Conservation (phyloP, 768 basidiomycete genomes). For the Tricholoma flavovirens region DNA sequence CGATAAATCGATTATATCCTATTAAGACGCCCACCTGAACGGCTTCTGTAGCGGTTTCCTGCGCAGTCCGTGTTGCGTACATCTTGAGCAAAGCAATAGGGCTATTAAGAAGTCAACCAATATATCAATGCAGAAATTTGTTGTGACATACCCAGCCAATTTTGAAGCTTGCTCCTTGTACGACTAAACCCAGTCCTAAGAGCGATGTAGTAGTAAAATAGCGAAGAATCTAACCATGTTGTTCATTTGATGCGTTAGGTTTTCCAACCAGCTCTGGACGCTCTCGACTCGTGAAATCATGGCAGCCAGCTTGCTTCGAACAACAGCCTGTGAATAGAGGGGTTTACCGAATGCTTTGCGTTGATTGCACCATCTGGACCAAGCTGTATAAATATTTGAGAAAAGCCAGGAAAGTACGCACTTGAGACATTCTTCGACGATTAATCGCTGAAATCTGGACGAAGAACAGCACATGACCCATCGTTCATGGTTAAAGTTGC, state of each 20-base stretch:
- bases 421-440: conserved; percentile 53
- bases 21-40: conserved; percentile 44
- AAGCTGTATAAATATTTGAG: background rate
- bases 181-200: conserved; percentile 25
- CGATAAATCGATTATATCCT: background rate
- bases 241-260: conserved; percentile 80
- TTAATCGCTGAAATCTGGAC: conserved; percentile 58
- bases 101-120: conserved; percentile 23
- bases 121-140: background rate
- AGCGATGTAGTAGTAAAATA: background rate
- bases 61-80: conserved; percentile 54
- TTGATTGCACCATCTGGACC: conserved; percentile 71
- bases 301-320: conserved; percentile 79
- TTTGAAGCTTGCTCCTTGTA: conserved; percentile 73
- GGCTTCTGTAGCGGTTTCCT: conserved; percentile 63
- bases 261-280: conserved; percentile 78
- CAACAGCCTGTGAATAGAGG: conserved; percentile 77
- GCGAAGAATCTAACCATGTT: conserved; percentile 49
- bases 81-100: conserved; percentile 71
- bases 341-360: conserved; percentile 90
- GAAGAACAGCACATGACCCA: conserved; percentile 85
- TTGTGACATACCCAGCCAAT: conserved; percentile 57
- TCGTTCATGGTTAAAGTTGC: conserved; percentile 82
- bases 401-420: conserved; percentile 12
- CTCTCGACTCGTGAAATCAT: conserved; percentile 69